These are phyloP conservation scores for Aspergillus sp. DNA, from an alignment of 2,329 filamentous ascomycete genomes.

Conservation along the genomic window DNA sequence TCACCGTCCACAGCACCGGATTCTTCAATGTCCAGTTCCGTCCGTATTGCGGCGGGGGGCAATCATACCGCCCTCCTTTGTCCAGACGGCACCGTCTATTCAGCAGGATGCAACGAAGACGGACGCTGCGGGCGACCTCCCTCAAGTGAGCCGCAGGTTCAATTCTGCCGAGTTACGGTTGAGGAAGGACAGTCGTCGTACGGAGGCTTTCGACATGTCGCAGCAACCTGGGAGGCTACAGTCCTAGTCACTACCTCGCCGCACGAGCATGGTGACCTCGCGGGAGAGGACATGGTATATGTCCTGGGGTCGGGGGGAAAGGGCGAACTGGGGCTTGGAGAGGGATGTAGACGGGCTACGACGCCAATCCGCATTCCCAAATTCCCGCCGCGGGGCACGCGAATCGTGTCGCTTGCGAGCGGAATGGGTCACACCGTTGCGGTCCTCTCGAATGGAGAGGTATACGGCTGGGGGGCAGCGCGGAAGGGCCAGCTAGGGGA, in stretches of 20 bases:
- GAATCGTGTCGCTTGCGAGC: conserved; percentile 65
- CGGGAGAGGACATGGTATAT: conserved; percentile 50
- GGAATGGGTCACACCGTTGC: conserved; percentile 75
- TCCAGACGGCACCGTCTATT: conserved; percentile 58
- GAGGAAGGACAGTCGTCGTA: conserved; percentile 8
- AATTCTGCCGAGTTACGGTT: conserved; percentile 29
- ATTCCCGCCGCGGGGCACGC: conserved; percentile 62
- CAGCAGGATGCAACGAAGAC: conserved; percentile 60
- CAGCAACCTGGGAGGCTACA: conserved; percentile 77
- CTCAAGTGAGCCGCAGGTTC: conserved; percentile 11
- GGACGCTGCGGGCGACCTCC: conserved; percentile 40
- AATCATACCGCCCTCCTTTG: conserved; percentile 80
- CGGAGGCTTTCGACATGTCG: conserved; percentile 47
- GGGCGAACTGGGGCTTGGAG: conserved; percentile 69
- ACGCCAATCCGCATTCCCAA: conserved; percentile 51
- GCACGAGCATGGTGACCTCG: conserved; percentile 26
- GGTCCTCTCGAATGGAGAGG: conserved; percentile 70
- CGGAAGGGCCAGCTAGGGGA: conserved; percentile 79
- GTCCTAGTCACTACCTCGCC: conserved; percentile 51
- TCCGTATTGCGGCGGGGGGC: conserved; percentile 62
- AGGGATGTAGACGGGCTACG: conserved; percentile 18
- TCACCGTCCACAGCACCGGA: conserved; percentile 37
- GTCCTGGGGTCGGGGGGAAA: conserved; percentile 65
- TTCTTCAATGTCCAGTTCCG: conserved; percentile 29
- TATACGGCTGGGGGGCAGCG: conserved; percentile 85